A percentile compares a stretch with the other conserved stretches of the same genome.
phyloP scores from a whole-genome alignment of 1,139 yeast species.

The Pichia sp. region DNA sequence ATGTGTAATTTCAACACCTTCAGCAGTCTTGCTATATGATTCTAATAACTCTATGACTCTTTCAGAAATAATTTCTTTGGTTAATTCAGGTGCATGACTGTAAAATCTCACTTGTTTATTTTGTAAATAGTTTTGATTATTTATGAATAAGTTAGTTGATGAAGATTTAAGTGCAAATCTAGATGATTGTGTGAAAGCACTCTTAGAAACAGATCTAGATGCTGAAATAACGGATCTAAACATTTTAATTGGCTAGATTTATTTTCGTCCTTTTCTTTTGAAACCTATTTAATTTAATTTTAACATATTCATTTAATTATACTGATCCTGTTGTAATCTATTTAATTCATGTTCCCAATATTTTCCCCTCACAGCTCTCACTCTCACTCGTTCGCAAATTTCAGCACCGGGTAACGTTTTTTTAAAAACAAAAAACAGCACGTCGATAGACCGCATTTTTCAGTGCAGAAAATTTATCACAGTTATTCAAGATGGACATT shows the following conservation, averaged over 20 bases:
- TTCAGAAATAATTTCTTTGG: constrained; percentile 65
- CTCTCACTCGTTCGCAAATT: no score
- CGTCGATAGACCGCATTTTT: no score
- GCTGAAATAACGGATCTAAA: constrained; percentile 11
- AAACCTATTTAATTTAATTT: no score
- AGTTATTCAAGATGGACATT: no score
- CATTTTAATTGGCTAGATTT: constrained; percentile 4
- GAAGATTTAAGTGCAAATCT: constrained; percentile 1
- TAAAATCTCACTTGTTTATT: constrained; percentile 37
- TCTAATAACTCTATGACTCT: constrained; percentile 75
- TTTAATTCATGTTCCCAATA: no score
- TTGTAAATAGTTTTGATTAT: constrained; percentile 1
- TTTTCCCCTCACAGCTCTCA: no score
- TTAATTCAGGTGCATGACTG: constrained; percentile 59
- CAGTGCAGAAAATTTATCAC: no score
- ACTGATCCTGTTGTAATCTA: no score
- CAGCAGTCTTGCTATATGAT: constrained; percentile 66
- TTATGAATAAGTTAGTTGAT: constrained; percentile 4
- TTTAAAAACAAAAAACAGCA: no score
- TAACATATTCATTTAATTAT: no score
- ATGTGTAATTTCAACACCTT: constrained; percentile 43
- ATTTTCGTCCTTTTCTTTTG: no score
- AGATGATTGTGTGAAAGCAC: background rate
- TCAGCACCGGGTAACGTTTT: no score
- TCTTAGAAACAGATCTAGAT: constrained; percentile 8